Evolutionary conservation across 352 stramenopile genomes (phyloP).

Genomic region (Globisporangium spinosum): DNA sequence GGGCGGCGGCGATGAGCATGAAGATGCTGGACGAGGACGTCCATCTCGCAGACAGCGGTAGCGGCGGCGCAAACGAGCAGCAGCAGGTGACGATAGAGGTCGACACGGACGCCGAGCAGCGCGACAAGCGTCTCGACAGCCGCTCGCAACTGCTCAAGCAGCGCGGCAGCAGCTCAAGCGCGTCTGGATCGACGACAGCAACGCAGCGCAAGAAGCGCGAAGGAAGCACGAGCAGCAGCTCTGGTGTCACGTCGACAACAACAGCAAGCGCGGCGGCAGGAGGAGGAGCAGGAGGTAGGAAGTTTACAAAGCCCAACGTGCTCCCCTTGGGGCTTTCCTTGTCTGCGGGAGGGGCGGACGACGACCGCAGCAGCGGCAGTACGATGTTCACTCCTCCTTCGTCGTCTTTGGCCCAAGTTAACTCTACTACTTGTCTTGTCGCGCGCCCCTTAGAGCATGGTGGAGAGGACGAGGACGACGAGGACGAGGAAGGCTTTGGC

Average conservation of each 20-base stretch:
- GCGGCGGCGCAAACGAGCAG: neutral
- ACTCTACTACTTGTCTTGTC: conserved; percentile 65
- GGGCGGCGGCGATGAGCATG: conserved; percentile 29
- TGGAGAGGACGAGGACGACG: conserved; percentile 23
- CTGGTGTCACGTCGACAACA: neutral
- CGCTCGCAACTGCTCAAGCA: conserved; percentile 22
- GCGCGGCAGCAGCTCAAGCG: conserved; percentile 24
- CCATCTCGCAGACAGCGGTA: neutral
- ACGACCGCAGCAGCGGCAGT: conserved; percentile 3
- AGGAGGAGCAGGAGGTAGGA: conserved; percentile 18
- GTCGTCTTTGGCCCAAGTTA: conserved; percentile 27
- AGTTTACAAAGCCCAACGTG: neutral
- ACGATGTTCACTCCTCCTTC: conserved; percentile 17
- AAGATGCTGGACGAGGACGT: conserved; percentile 29
- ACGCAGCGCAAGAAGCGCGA: conserved; percentile 14
- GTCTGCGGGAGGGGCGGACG: conserved; percentile 13
- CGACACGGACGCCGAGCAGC: neutral
- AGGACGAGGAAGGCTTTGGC: conserved; percentile 25
- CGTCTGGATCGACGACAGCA: neutral
- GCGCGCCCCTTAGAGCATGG: conserved; percentile 30
- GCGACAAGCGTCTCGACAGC: conserved; percentile 10
- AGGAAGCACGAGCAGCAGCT: conserved; percentile 6
- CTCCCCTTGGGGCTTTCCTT: conserved; percentile 6
- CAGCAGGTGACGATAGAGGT: neutral
- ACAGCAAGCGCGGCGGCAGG: neutral